These are phyloP conservation scores for Termitomyces sp. DNA, from an alignment of 768 basidiomycete genomes.

Conservation along the genomic window DNA sequence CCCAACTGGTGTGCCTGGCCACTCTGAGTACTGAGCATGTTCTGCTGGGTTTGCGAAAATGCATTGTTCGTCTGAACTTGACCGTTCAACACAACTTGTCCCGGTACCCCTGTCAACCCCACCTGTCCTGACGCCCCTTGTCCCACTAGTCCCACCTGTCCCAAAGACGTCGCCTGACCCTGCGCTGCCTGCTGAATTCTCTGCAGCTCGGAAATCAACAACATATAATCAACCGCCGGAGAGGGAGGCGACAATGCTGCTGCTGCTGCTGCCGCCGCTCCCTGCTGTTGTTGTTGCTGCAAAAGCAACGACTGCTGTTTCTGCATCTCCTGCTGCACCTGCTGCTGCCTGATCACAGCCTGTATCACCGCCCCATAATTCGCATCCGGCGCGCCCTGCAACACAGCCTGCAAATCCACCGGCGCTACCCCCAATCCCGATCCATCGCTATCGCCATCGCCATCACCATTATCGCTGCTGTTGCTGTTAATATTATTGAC, in stretches of 20 bases:
- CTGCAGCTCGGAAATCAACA: constrained; percentile 15
- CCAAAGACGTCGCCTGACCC: background rate
- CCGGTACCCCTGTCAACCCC: background rate
- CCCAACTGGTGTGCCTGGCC: background rate
- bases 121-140: background rate
- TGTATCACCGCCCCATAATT: constrained; percentile 28
- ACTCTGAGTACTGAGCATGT: background rate
- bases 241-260: background rate
- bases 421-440: background rate
- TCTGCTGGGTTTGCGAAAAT: background rate
- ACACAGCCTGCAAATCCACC: constrained; percentile 23
- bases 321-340: constrained; percentile 10
- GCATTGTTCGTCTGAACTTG: constrained; percentile 5
- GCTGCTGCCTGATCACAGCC: constrained; percentile 17
- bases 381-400: constrained; percentile 24
- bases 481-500: constrained; percentile 10
- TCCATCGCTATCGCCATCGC: too few relatives aligned
- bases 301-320: constrained; percentile 9
- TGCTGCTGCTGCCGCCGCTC: background rate
- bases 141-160: background rate
- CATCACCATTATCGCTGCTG: too few relatives aligned
- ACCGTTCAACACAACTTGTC: background rate
- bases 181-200: constrained; percentile 11
- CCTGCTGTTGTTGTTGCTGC: constrained; percentile 5
- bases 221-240: constrained; percentile 14